Conservation (phyloP, 345 rosid species). For the Syzygium grande region DNA sequence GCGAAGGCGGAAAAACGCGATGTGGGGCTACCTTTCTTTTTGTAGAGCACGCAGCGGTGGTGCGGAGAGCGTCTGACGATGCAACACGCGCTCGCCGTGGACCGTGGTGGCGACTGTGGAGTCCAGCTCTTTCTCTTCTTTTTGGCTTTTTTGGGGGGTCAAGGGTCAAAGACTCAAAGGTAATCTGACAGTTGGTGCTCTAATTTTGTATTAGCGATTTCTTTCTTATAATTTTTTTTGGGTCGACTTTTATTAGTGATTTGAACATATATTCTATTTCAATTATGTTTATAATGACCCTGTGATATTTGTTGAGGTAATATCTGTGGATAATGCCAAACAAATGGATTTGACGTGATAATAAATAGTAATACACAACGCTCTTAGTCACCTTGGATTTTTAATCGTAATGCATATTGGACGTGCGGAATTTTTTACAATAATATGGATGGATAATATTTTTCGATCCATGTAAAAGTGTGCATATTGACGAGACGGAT, state of each 20-base stretch:
- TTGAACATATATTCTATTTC: too few species aligned
- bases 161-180: too few species aligned
- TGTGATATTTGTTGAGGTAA: background rate
- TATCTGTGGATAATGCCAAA: background rate
- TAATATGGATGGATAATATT: rapidly evolving
- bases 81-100: background rate
- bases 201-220: too few species aligned
- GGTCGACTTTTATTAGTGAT: too few species aligned
- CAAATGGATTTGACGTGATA: too few species aligned
- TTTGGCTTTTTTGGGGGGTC: background rate
- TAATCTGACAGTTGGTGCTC: too few species aligned
- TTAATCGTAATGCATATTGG: background rate
- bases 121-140: rapidly evolving
- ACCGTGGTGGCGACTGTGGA: background rate
- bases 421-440: rapidly evolving
- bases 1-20: too few species aligned
- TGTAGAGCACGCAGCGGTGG: background rate
- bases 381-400: background rate
- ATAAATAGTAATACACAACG: too few species aligned
- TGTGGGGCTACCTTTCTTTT: too few species aligned
- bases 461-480: rapidly evolving
- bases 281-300: background rate
- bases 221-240: too few species aligned
- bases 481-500: rapidly evolving
- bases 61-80: background rate